These are phyloP conservation scores for Eimeria mitis DNA, from an alignment of 169 alveolate genomes.

Conservation along the genomic window DNA sequence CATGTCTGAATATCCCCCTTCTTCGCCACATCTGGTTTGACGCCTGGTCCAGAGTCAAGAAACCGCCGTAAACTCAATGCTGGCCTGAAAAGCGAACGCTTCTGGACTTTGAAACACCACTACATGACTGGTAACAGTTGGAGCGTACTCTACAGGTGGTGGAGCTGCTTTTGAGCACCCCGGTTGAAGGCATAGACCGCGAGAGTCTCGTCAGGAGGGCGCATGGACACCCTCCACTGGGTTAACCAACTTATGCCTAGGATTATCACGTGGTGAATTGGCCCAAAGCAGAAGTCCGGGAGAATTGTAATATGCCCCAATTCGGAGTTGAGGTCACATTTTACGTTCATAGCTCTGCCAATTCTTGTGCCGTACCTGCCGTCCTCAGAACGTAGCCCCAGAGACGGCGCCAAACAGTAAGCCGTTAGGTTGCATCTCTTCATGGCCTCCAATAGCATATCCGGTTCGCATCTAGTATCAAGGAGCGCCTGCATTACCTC, in stretches of 20 bases:
- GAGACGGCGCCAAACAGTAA: neutral
- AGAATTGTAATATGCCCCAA: neutral
- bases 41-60: too few species aligned
- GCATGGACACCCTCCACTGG: too few species aligned
- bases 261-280: neutral
- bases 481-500: neutral
- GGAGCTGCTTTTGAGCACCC: too few species aligned
- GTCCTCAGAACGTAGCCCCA: neutral
- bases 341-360: neutral
- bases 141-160: too few species aligned
- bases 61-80: too few species aligned
- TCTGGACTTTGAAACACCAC: too few species aligned
- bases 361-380: neutral
- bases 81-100: too few species aligned
- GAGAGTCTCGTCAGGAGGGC: too few species aligned
- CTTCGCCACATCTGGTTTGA: too few species aligned
- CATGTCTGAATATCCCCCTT: neutral
- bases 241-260: too few species aligned
- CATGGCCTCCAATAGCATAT: neutral
- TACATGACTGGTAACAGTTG: too few species aligned
- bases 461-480: neutral
- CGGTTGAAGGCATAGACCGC: too few species aligned
- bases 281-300: neutral
- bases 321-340: neutral
- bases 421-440: neutral